Evolutionary conservation across 139 green algal genomes (phyloP), one percentile per base, ranked within the genome.

Genomic region (Chlamydomonas sp.): DNA sequence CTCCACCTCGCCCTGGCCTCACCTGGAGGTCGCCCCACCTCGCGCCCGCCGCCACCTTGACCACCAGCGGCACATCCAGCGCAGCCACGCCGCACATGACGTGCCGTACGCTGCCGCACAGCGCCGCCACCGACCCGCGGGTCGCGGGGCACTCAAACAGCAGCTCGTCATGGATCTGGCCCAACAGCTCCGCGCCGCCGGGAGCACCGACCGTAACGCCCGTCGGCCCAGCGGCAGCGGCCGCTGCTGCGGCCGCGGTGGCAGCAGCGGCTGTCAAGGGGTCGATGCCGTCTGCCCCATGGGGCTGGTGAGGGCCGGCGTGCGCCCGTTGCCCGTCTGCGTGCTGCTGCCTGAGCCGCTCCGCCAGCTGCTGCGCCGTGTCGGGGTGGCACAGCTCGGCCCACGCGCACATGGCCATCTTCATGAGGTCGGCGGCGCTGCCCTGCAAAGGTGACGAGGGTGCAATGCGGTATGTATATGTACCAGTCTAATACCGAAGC

Each of bases 131-230:
- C 31, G 63, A 61, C 15, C 59, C 72, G 62, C 59, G 15, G 15
- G 57, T 63, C 5, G 73, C 78, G 7, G 71, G 64, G 5, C 79
- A 84, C 78, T 96, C 93, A 74, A 96, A 91, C 74, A 95, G 66
- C 83, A 95, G 87, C 91, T 95, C 93, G 49, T 93, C 93, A 73
- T 96, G 93, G 7, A 96, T 93, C 82, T 93, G 90, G 1, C 87
- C 93, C 62, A 95, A 69, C 17, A 95, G 83, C 31, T 81, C 68
- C 18, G 78, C 73, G 18, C 67, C 74, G 4, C 66, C 61, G 1
- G 63, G 79, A 31, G 15, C 57, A 14, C 71, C 78, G 16, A 63
- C 68, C 58, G 49, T 9, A 7, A 2, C 31, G n/a, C 18, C 16
- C 66, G 6, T 77, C 79, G 6, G 63, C 64, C 64, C 9, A n/a